phyloP scores from a whole-genome alignment of 2,329 filamentous ascomycete species.

The Fusarium sp. region DNA sequence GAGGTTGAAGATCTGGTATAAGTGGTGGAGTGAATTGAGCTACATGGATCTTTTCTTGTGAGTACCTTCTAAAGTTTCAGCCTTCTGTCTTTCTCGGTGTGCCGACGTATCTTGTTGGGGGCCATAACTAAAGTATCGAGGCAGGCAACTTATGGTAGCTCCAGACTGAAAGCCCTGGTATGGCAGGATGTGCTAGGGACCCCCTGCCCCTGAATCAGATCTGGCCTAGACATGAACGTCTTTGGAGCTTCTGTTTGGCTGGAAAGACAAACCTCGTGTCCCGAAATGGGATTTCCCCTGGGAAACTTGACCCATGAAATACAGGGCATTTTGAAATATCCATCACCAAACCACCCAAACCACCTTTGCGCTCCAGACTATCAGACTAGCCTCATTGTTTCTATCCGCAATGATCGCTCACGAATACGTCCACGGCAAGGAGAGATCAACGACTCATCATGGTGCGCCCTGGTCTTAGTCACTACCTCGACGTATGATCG shows the following conservation, averaged over 20 bases:
- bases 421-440: slow-evolving; percentile 1
- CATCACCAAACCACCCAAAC: slow-evolving; percentile 18
- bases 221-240: slow-evolving; percentile 28
- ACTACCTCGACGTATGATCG: background rate
- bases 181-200: slow-evolving; percentile 9
- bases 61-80: background rate
- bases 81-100: background rate
- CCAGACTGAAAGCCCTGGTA: background rate
- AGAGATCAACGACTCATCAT: slow-evolving; percentile 1
- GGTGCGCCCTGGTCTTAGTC: slow-evolving; percentile 1
- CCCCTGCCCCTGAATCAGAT: slow-evolving; percentile 40
- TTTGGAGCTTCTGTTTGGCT: slow-evolving; percentile 42
- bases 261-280: slow-evolving; percentile 50
- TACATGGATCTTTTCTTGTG: background rate
- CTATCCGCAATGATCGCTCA: background rate
- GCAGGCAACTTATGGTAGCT: slow-evolving; percentile 9
- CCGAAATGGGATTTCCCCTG: slow-evolving; percentile 48
- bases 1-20: background rate
- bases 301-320: slow-evolving; percentile 16
- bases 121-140: slow-evolving; percentile 11
- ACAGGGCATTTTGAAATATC: slow-evolving; percentile 32
- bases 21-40: background rate
- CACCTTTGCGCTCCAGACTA: slow-evolving; percentile 14
- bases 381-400: slow-evolving; percentile 13
- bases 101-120: background rate